These are phyloP conservation scores for Tolypocladium cylindrosporum DNA, from an alignment of 2,329 filamentous ascomycete genomes.

Conservation along the genomic window DNA sequence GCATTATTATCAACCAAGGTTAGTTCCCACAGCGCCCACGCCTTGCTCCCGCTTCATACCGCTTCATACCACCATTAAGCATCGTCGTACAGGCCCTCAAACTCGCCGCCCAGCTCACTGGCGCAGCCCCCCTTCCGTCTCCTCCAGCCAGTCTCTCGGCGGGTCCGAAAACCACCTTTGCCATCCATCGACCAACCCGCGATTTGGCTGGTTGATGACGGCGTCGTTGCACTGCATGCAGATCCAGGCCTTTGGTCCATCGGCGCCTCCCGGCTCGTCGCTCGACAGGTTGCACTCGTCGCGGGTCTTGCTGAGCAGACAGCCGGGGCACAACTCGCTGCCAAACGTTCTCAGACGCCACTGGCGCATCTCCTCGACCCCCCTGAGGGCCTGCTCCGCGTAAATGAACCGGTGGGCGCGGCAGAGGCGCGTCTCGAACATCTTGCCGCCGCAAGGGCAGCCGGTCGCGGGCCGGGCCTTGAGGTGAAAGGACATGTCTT, in stretches of 20 bases:
- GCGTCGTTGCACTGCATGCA: conserved; percentile 22
- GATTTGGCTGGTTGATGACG: neutral
- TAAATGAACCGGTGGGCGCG: conserved; percentile 21
- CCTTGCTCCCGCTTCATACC: neutral
- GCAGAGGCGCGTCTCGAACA: conserved; percentile 23
- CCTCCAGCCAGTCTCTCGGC: neutral
- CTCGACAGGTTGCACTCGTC: neutral
- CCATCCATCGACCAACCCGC: neutral
- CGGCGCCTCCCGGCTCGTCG: neutral
- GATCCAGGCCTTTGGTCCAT: conserved; percentile 13
- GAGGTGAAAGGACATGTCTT: neutral
- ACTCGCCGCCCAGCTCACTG: neutral
- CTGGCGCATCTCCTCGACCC: conserved; percentile 12
- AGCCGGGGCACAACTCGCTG: conserved; percentile 19
- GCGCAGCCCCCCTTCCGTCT: neutral
- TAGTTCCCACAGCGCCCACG: neutral
- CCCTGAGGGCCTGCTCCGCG: conserved; percentile 12
- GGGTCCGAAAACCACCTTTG: neutral
- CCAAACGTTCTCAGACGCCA: conserved; percentile 16
- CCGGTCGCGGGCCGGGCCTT: conserved; percentile 17
- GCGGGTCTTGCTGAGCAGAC: conserved; percentile 9
- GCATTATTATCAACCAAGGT: neutral
- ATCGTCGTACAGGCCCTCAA: neutral
- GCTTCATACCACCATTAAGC: neutral
- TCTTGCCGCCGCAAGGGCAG: conserved; percentile 25